A percentile compares a stretch with the other conserved stretches of the same genome.
Conservation (phyloP, 768 basidiomycete genomes). For the Panellus pusillus region DNA sequence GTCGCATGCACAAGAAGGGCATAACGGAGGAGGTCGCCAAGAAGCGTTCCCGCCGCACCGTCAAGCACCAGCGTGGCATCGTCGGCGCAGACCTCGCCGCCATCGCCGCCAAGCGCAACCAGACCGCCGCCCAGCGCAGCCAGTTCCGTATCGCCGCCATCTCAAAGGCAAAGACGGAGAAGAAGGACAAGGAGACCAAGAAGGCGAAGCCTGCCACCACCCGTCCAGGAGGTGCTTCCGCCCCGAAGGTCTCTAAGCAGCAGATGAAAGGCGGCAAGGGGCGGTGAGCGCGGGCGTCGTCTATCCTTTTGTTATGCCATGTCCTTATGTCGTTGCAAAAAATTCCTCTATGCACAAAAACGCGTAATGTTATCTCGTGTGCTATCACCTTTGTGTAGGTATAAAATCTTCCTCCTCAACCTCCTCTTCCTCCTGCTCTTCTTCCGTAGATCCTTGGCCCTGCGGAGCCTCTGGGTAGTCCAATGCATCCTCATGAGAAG, state of each 20-base stretch:
- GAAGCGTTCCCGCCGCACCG: constrained; percentile 95
- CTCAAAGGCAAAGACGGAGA: constrained; percentile 92
- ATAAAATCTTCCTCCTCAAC: constrained; percentile 34
- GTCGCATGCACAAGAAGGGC: constrained; percentile 99
- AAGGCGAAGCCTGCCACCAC: constrained; percentile 77
- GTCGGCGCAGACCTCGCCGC: constrained; percentile 92
- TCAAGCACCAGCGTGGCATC: constrained; percentile 98
- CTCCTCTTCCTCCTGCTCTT: constrained; percentile 31
- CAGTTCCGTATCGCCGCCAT: constrained; percentile 85
- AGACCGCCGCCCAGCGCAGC: constrained; percentile 80
- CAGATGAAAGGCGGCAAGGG: constrained; percentile 92
- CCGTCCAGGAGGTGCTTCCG: constrained; percentile 53
- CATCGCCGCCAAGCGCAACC: constrained; percentile 91
- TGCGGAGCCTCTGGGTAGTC: too few relatives aligned
- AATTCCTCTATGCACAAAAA: too few relatives aligned
- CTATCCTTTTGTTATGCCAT: constrained; percentile 8
- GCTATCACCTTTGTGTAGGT: constrained; percentile 39
- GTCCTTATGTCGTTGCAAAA: not conserved
- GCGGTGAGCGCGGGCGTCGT: constrained; percentile 44
- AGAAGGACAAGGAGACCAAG: constrained; percentile 94
- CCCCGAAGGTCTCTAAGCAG: constrained; percentile 91
- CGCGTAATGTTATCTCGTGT: not conserved
- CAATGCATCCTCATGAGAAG: constrained; percentile 2
- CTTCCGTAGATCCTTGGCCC: constrained; percentile 21
- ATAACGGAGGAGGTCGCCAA: constrained; percentile 98